A percentile compares a stretch with the other conserved stretches of the same genome.
Evolutionary conservation across 2,329 filamentous ascomycete genomes (phyloP).

Genomic region (Botryotinia globosa): DNA sequence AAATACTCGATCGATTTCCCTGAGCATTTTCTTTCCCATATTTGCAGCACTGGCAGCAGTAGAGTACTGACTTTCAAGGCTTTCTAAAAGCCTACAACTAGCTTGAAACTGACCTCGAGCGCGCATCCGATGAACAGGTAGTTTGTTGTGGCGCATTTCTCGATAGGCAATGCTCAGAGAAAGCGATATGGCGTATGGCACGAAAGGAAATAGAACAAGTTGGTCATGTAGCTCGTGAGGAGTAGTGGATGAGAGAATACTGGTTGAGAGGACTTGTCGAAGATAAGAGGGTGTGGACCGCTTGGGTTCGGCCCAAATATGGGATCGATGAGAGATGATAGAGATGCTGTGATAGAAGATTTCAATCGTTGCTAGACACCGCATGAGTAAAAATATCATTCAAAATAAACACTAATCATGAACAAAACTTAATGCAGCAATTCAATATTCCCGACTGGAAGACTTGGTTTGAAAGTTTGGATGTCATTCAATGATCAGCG

Average conservation of each 20-base stretch:
- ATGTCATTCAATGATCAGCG: neutral
- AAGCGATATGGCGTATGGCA: constrained; percentile 60
- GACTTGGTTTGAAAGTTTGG: neutral
- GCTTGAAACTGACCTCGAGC: constrained; percentile 53
- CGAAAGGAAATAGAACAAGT: constrained; percentile 50
- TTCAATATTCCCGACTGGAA: neutral
- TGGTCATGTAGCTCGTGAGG: constrained; percentile 41
- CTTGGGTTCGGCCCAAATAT: constrained; percentile 25
- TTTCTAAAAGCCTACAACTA: constrained; percentile 52
- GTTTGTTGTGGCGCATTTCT: constrained; percentile 60
- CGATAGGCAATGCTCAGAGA: constrained; percentile 61
- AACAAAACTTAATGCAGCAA: neutral
- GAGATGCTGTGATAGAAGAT: constrained; percentile 63
- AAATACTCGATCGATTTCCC: constrained; percentile 32
- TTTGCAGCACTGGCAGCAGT: constrained; percentile 43
- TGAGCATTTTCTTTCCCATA: constrained; percentile 30
- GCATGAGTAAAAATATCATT: neutral
- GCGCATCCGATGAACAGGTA: constrained; percentile 57
- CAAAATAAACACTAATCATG: too few relatives aligned
- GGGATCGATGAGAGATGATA: constrained; percentile 56
- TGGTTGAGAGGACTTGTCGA: constrained; percentile 29
- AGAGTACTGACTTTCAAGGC: constrained; percentile 57
- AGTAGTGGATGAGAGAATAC: constrained; percentile 26
- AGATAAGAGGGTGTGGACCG: constrained; percentile 30
- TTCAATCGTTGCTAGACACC: constrained; percentile 55